Evolutionary conservation across 768 basidiomycete genomes (phyloP).

Genomic region (Naganishia vaughanmartiniae): DNA sequence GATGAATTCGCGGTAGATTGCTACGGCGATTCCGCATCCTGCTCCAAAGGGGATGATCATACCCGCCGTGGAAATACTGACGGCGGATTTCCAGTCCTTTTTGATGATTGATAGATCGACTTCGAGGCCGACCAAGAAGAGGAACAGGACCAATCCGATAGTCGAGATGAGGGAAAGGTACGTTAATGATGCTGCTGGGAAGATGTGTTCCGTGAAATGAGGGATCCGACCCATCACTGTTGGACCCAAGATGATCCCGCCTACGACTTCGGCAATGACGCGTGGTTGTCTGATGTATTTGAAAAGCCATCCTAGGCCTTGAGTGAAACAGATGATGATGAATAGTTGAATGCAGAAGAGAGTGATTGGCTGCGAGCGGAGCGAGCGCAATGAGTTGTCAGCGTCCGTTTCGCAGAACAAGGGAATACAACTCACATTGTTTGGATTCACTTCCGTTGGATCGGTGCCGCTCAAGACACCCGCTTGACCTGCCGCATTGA

Average conservation of each 20-base stretch:
- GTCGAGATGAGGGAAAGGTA: constrained; percentile 70
- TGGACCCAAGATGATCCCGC: constrained; percentile 76
- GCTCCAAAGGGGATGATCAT: constrained; percentile 75
- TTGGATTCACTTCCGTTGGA: constrained; percentile 62
- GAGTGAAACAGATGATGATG: constrained; percentile 76
- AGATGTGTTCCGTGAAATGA: constrained; percentile 74
- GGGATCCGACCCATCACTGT: constrained; percentile 79
- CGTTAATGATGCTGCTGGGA: constrained; percentile 66
- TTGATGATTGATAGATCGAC: constrained; percentile 70
- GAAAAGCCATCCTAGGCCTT: constrained; percentile 66
- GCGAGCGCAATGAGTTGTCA: constrained; percentile 6
- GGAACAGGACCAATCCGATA: constrained; percentile 59
- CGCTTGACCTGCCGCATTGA: constrained; percentile 56
- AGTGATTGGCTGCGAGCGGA: constrained; percentile 41
- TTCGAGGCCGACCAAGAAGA: constrained; percentile 82
- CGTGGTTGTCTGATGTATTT: constrained; percentile 75
- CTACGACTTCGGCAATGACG: constrained; percentile 91
- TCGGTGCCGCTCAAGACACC: constrained; percentile 76
- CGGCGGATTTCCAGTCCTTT: constrained; percentile 62
- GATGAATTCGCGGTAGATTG: constrained; percentile 68
- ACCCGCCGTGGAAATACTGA: constrained; percentile 65
- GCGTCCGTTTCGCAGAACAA: constrained; percentile 67
- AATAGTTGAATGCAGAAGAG: constrained; percentile 57
- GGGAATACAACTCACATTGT: constrained; percentile 68
- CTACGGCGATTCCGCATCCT: constrained; percentile 71